Base-by-base conservation (phyloP, 225 moss, liverwort and hornwort genomes). In the Polytrichum formosum region DNA sequence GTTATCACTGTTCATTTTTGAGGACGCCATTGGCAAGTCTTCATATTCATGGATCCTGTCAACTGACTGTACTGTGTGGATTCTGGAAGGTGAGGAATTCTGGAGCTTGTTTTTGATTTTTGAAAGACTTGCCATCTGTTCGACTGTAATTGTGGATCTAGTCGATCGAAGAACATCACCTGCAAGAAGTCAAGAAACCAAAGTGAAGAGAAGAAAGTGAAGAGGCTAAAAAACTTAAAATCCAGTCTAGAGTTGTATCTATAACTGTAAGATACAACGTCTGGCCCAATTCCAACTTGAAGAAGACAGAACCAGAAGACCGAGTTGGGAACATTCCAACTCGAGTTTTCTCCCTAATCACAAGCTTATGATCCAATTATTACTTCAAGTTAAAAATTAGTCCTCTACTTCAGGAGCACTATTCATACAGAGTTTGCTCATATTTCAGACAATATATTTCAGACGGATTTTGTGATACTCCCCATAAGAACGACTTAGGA, bases 81-180 rank as follows among this genome's bases (percentile, higher is more conserved):
- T 61, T 3, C n/a, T 72, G 53, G 63, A 64, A 30, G 64, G 79
- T 28, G 68, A 78, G 27, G 1, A 2, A 4, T 6, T 67, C 0
- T 82, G 64, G 63, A 82, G 71, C 74, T 79, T 85, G 21, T 26
- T 74, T 72, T 82, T 79, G 70, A 79, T 76, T 46, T 79, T 82
- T 0, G 69, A 59, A 76, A 82, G 76, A 67, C 72, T 77, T 0
- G 82, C 74, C 35, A 6, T 66, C 63, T 79, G 82, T 63, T 82
- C 72, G 35, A 70, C 19, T 59, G 74, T 79, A 60, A 76, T 70
- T 21, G 9, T 72, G 4, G 74, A 62, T 72, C 61, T 53, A 26
- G 37, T 9, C 26, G 22, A 53, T 59, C 28, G 59, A 1, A 22
- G n/a, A 16, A 59, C 63, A 21, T 65, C 71, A 64, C 76, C 85